Evolutionary conservation across 108 stramenopile genomes (phyloP), one percentile per base, ranked within the genome.

Genomic region (Chaetoceros tenuissimus): DNA sequence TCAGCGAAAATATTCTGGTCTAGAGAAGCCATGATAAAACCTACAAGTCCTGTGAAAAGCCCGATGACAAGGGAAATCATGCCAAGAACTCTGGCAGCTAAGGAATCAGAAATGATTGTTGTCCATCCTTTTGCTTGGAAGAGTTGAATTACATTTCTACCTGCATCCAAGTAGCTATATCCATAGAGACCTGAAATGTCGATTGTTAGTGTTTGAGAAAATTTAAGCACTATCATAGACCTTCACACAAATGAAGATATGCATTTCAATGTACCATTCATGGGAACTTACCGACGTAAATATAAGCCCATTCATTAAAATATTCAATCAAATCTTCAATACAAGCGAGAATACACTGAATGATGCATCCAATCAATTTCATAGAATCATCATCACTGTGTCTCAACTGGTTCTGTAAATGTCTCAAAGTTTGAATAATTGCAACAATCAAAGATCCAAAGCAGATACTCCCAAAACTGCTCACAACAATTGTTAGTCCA

Each of bases 401-500:
- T 27, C 80, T 48, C 0, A 82, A 75, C 31, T 57, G 71, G 13
- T 81, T 53, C 7, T 74, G 56, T 60, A 87, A 61, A 22, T 74
- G 52, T 21, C 81, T 57, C 10, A 94, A 60, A 20, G 90, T 79
- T 59, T 91, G 78, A 29, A 93, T 73, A 31, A 96, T 63, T 7
- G 89, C 92, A 27, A 87, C 82, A 24, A 94, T 51, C 0, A 96
- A 77, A 51, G 75, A 74, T 18, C 96, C 96, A 53, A 94, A 75
- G 62, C 92, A 93, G 57, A 96, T 94, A 48, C 59, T 64, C 5
- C 85, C 85, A 45, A 86, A 78, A 13, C 73, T n/a, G n/a, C n/a
- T n/a, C n/a, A n/a, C n/a, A n/a, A 51, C 2, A 43, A 51, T 51
- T 64, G 53, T n/a, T 20, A 24, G 52, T 55, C 47, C 24, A 49